Percentiles rank a stretch among this genome's conserved stretches.
Evolutionary conservation across 352 stramenopile species (phyloP).

Genomic region (Globisporangium echinulatum): DNA sequence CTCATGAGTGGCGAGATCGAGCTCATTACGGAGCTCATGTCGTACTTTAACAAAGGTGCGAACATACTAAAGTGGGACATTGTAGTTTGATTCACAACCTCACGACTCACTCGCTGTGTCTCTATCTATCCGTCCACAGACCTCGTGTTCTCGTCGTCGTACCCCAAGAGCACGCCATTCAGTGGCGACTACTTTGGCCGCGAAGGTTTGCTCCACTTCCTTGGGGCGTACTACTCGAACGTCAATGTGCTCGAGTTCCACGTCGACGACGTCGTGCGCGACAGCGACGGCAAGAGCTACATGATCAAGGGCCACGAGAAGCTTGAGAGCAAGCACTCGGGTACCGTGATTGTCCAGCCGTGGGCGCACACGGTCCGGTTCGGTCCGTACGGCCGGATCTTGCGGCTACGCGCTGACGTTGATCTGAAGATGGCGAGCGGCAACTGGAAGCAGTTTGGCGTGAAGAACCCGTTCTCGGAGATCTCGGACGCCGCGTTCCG

Average conservation of each 20-base stretch:
- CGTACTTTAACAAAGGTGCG: slow-evolving; percentile 83
- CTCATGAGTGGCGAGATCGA: slow-evolving; percentile 49
- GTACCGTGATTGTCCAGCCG: slow-evolving; percentile 58
- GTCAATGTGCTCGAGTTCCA: slow-evolving; percentile 77
- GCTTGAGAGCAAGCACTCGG: slow-evolving; percentile 75
- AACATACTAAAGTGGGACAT: neutral
- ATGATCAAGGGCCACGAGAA: slow-evolving; percentile 78
- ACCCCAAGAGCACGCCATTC: slow-evolving; percentile 74
- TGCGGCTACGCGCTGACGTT: slow-evolving; percentile 74
- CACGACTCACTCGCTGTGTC: neutral
- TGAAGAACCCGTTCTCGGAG: slow-evolving; percentile 78
- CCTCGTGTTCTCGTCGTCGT: slow-evolving; percentile 79
- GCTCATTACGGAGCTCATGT: slow-evolving; percentile 55
- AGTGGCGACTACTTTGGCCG: slow-evolving; percentile 81
- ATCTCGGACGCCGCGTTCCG: slow-evolving; percentile 70
- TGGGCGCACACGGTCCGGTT: slow-evolving; percentile 76
- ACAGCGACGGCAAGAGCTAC: slow-evolving; percentile 59
- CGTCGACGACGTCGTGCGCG: slow-evolving; percentile 55
- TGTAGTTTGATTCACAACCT: too few species aligned
- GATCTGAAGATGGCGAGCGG: slow-evolving; percentile 63
- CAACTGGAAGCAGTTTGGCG: slow-evolving; percentile 75
- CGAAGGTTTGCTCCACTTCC: slow-evolving; percentile 74
- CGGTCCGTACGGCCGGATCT: slow-evolving; percentile 72
- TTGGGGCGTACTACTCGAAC: slow-evolving; percentile 67
- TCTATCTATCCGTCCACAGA: slow-evolving; percentile 19